Conservation (phyloP, 2,329 filamentous ascomycete genomes). For the Aspergillus fijiensis region DNA sequence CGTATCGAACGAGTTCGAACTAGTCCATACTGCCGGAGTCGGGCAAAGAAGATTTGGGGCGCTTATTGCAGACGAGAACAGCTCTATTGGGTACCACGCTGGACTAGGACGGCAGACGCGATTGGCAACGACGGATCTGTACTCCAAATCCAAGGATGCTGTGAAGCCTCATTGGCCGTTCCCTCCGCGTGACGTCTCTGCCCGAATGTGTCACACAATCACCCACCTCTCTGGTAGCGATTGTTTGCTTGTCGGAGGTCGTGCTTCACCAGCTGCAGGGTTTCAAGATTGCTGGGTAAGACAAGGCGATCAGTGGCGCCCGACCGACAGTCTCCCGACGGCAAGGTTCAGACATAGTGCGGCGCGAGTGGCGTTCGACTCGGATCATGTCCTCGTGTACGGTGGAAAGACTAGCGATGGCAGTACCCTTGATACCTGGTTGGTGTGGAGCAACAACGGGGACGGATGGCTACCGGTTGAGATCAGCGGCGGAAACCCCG, state of each 20-base stretch:
- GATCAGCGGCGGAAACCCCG: constrained; percentile 38
- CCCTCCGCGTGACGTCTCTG: constrained; percentile 40
- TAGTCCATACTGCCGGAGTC: constrained; percentile 35
- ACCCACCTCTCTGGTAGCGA: constrained; percentile 61
- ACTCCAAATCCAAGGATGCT: constrained; percentile 49
- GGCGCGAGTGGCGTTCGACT: constrained; percentile 44
- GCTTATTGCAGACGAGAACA: constrained; percentile 42
- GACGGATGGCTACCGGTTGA: constrained; percentile 53
- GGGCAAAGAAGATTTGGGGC: constrained; percentile 63
- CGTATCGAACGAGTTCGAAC: constrained; percentile 17
- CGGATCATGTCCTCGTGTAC: constrained; percentile 55
- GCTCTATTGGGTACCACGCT: constrained; percentile 40
- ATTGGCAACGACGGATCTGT: constrained; percentile 48
- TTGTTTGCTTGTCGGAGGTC: constrained; percentile 71
- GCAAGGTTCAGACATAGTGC: constrained; percentile 75
- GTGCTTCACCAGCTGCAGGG: constrained; percentile 70
- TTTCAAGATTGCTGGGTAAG: constrained; percentile 76
- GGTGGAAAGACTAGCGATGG: constrained; percentile 60
- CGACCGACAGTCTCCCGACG: constrained; percentile 63
- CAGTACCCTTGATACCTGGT: constrained; percentile 52
- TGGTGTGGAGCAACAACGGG: constrained; percentile 52
- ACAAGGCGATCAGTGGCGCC: constrained; percentile 62
- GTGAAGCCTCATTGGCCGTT: constrained; percentile 47
- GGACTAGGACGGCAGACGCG: constrained; percentile 49
- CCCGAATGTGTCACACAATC: constrained; percentile 72